Evolutionary conservation across 2,329 filamentous ascomycete species (phyloP), one percentile per base, ranked within the genome.

Genomic region (Aureobasidium sp.): DNA sequence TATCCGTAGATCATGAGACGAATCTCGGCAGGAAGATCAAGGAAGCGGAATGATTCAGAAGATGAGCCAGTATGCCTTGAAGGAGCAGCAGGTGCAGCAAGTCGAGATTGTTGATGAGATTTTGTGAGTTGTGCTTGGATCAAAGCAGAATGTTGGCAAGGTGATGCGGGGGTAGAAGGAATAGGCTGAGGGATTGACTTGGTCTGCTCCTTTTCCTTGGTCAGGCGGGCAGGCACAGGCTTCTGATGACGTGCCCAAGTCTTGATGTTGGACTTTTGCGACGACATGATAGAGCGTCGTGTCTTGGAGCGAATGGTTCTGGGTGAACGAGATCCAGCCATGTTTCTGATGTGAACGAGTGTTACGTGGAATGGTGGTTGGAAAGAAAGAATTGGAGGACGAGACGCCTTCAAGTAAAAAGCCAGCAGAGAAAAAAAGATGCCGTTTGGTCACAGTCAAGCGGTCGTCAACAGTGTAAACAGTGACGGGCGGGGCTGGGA

Each of bases 1-100:
- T 60, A 55, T 27, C 44, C 52, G 26, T 63, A 65, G 52, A 66
- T 63, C 46, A 51, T 59, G 56, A 60, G 59, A 39, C 63, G 63
- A 36, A 66, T 52, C 52, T 65, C 65, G n/a, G 61, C 48, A 26
- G 63, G 62, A 39, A 66, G 62, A 12, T 65, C 59, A 34, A 62
- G 50, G 60, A 62, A 62, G 43, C 41, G 60, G 44, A 60, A 51
- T 15, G 34, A 41, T 24, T 43, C 39, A 24, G 57, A 51, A 8
- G 46, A 50, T 32, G 57, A 43, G 13, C 46, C 46, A 43, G 34
- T 24, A 2, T 32, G 57, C 34, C 26, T 60, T 41, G 57, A 41
- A 32, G 57, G 44, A 34, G n/a, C n/a, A 13, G 32, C 32, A 39
- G 55, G 24, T 12, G 24, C 43, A 59, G 46, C 24, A 41, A 51